Percentiles rank a stretch among this genome's conserved stretches.
phyloP scores from a whole-genome alignment of 345 rosid genomes.

The Brassica napus region DNA sequence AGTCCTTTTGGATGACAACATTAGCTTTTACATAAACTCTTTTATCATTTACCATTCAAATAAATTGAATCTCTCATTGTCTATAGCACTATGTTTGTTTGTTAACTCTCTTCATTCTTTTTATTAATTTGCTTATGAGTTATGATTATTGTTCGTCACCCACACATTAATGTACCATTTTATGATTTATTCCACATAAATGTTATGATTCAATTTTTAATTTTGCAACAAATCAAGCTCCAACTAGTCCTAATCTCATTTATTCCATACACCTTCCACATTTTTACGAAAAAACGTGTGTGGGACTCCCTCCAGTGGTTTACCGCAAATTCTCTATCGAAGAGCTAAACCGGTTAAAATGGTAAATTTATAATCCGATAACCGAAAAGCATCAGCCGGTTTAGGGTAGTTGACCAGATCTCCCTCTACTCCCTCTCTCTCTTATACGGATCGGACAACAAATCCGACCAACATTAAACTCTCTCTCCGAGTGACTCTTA shows the following conservation, averaged over 20 bases:
- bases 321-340: not conserved
- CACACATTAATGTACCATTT: conserved; percentile 8
- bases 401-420: conserved; percentile 32
- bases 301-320: not conserved
- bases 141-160: not conserved
- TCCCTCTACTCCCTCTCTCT: not conserved
- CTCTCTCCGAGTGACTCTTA: not conserved
- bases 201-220: not conserved
- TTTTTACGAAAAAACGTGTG: not conserved
- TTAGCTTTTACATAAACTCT: conserved; percentile 22
- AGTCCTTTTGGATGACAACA: conserved; percentile 25
- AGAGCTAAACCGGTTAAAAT: conserved; percentile 15
- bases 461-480: conserved; percentile 21
- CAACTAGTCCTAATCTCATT: not conserved
- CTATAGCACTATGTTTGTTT: conserved; percentile 7
- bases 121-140: not conserved
- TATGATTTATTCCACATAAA: not conserved
- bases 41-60: not conserved
- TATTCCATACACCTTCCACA: not conserved
- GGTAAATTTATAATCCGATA: not conserved
- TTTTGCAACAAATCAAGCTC: not conserved
- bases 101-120: not conserved
- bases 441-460: conserved; percentile 3
- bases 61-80: conserved; percentile 7
- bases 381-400: conserved; percentile 1